Base-by-base conservation (phyloP, 2,329 filamentous ascomycete species). In the Aciculosporium take region DNA sequence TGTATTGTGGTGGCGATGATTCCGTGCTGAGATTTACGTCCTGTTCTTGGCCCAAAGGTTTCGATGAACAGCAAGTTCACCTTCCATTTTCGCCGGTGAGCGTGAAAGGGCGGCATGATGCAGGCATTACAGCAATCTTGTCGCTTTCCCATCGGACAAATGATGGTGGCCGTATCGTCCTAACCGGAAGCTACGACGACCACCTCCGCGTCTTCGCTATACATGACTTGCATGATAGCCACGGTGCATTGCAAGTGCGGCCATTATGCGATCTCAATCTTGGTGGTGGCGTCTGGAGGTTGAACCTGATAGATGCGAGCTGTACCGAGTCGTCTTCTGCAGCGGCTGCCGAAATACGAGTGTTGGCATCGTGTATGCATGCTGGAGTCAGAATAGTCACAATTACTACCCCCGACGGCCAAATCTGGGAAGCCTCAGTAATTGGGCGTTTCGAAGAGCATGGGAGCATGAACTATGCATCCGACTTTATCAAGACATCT, bases 331-430 rank as follows among this genome's bases (percentile, higher is more conserved):
- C 44, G 15, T 45, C 45, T 15, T 49, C 40, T n/a, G 46, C 36
- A 5, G 60, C 56, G 42, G 45, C 34, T 8, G 56, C 53, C 47
- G 55, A 56, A 37, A 44, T 62, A 23, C 56, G 69, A 34, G 62
- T 93, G n/a, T 65, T 95, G 31, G 88, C 81, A 13, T 94, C 86
- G 35, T 95, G 91, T 55, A 96, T 96, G 89, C 83, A 95, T 64
- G 85, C 83, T 2, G 91, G 91, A 1, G 71, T 76, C 8, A 74
- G 80, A 41, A 62, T 96, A n/a, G 53, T 81, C 6, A 62, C 68
- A 30, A 52, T 76, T 15, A 45, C 50, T 8, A 56, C 62, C 21
- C 54, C 56, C 1, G 51, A 60, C 1, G 59, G 46, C 45, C 62
- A 42, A n/a, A 47, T 48, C 15, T 86, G 80, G 72, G 54, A 53